These are phyloP conservation scores for Saccharum spontaneum DNA, from an alignment of 176 grass and related monocot species.

Conservation along the genomic window DNA sequence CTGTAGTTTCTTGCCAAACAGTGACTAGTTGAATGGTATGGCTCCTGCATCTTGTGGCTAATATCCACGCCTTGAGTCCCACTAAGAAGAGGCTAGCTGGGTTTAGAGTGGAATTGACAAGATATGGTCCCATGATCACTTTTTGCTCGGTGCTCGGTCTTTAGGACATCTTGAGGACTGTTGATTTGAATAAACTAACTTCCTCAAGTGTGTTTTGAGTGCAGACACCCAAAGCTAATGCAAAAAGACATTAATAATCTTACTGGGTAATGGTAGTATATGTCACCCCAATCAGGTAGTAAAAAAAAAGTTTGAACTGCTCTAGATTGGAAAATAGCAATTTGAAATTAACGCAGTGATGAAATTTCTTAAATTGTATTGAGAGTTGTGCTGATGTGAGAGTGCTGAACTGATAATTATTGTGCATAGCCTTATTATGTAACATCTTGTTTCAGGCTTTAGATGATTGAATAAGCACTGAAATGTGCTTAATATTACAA, in stretches of 20 bases:
- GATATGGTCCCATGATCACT: not conserved
- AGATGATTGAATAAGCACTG: not conserved
- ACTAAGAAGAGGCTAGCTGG: not conserved
- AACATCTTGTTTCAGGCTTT: not conserved
- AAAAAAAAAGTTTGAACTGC: not conserved
- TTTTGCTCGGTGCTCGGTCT: not conserved
- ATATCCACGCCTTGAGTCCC: not conserved
- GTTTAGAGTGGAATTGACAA: not conserved
- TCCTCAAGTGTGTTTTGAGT: not conserved
- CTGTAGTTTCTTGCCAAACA: not conserved
- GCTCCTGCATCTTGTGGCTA: not conserved
- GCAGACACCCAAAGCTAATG: not conserved
- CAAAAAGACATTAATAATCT: not conserved
- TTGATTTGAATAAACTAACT: conserved; percentile 19
- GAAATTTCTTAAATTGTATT: not conserved
- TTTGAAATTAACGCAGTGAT: not conserved
- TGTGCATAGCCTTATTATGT: conserved; percentile 2
- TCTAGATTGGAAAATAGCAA: not conserved
- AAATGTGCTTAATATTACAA: not conserved
- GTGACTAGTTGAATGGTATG: not conserved
- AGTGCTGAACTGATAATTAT: not conserved
- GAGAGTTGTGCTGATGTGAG: not conserved
- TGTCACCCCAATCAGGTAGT: not conserved
- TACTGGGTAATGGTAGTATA: not conserved
- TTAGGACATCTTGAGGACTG: not conserved